phyloP scores from a whole-genome alignment of 306 rosid genomes.

The Vachellia pachyceras region DNA sequence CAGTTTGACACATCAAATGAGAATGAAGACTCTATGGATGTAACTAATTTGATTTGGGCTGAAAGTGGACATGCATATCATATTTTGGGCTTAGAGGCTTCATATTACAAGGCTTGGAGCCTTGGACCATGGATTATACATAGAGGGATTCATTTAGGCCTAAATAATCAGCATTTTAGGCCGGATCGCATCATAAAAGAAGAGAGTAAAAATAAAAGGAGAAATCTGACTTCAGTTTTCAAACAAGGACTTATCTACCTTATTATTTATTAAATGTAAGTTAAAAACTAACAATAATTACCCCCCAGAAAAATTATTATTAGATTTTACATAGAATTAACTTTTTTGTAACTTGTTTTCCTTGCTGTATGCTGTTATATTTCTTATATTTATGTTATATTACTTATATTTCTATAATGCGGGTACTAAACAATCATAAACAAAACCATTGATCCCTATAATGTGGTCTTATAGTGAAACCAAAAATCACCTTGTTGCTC shows the following conservation, averaged over 20 bases:
- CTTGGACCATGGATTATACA: no score
- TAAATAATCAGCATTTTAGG: no score
- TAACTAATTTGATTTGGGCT: no score
- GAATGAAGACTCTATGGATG: no score
- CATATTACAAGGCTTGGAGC: no score
- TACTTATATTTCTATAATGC: no score
- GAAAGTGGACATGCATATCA: no score
- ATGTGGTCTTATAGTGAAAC: not conserved
- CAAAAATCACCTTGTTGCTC: constrained; percentile 14
- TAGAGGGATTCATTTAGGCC: no score
- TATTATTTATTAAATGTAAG: not conserved
- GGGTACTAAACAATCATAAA: not conserved
- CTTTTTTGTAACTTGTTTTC: not conserved
- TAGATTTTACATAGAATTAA: not conserved
- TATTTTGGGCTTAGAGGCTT: no score
- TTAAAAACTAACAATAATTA: not conserved
- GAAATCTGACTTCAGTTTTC: not conserved
- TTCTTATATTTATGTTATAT: not conserved
- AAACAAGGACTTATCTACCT: not conserved
- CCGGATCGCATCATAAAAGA: no score
- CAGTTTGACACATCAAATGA: no score
- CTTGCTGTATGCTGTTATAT: not conserved
- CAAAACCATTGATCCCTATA: not conserved
- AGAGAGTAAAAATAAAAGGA: not conserved
- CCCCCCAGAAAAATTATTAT: not conserved